These are phyloP conservation scores for Neopestalotiopsis sp. DNA, from an alignment of 2,329 filamentous ascomycete species.

Conservation along the genomic window DNA sequence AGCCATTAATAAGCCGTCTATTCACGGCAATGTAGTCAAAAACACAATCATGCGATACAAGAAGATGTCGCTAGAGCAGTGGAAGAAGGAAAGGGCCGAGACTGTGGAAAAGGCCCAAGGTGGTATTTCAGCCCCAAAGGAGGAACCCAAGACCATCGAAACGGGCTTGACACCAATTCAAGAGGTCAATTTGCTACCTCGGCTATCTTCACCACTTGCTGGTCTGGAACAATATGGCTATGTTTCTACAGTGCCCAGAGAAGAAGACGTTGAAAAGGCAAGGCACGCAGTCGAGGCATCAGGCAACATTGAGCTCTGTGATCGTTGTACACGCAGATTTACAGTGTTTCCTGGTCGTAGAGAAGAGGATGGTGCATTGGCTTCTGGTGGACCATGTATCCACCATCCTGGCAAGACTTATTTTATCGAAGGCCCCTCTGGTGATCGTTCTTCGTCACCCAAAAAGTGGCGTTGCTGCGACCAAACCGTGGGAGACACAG, in stretches of 20 bases:
- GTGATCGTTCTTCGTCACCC: slow-evolving; percentile 61
- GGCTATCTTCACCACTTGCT: slow-evolving; percentile 67
- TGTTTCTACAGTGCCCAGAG: slow-evolving; percentile 69
- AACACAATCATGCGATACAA: slow-evolving; percentile 78
- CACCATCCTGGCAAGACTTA: slow-evolving; percentile 80
- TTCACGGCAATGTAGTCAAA: slow-evolving; percentile 87
- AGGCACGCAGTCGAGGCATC: slow-evolving; percentile 68
- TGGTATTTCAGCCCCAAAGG: slow-evolving; percentile 38
- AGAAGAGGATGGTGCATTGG: slow-evolving; percentile 74
- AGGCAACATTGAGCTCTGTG: slow-evolving; percentile 84
- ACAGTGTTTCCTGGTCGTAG: slow-evolving; percentile 90
- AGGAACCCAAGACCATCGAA: slow-evolving; percentile 57
- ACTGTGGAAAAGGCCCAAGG: slow-evolving; percentile 36
- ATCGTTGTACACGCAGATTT: slow-evolving; percentile 84
- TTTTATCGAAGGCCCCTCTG: slow-evolving; percentile 59
- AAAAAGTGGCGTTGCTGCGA: slow-evolving; percentile 81
- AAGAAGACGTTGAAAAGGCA: slow-evolving; percentile 69
- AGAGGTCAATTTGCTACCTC: slow-evolving; percentile 69
- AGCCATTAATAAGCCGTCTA: slow-evolving; percentile 67
- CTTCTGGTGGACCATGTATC: slow-evolving; percentile 77
- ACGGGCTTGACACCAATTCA: slow-evolving; percentile 73
- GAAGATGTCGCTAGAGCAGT: slow-evolving; percentile 74
- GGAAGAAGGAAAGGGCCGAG: slow-evolving; percentile 64
- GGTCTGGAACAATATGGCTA: slow-evolving; percentile 76
- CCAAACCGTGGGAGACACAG: slow-evolving; percentile 71